Evolutionary conservation across 345 rosid species (phyloP), one percentile per base, ranked within the genome.

Genomic region (Eucalyptus globulus): DNA sequence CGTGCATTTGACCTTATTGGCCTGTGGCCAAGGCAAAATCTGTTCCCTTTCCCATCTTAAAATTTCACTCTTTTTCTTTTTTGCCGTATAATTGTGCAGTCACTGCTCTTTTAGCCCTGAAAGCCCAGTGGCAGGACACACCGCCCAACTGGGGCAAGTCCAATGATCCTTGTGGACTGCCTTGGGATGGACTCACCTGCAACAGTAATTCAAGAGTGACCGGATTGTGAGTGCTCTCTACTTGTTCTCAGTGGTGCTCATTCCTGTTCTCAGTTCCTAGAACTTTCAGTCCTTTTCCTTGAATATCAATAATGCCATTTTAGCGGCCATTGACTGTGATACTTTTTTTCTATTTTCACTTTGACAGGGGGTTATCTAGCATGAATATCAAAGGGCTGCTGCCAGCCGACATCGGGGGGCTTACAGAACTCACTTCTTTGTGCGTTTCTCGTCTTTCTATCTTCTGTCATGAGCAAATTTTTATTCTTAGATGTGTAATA

Each of bases 111-210:
- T 95, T 94, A 87, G 97, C 99, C 51, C 92, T 98, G 92, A 96
- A 93, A 93, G 93, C 95, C 90, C 89, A 93, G 45, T 98, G 99
- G 99, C 87, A 93, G 89, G 96, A 94, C 91, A 92, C 93, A 29
- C 99, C 99, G 1, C 95, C 97, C 45, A 95, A 93, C 89, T 98
- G 99, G 99, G 92, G 86, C 86, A 94, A 89, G 24, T 93, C 97
- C 34, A 92, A 92, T 69, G 99, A 96, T 91, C 99, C 99, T 26
- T 98, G 99, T 91, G 96, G 95, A 89, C 88, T 90, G 89, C 95
- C 94, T 81, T 98, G 99, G 99, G 99, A 97, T 91, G 99, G 99
- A 87, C 92, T 98, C 91, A 91, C 96, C 24, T 98, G 99, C 91
- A 14, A 87, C 91, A 86, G 40, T 90, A 91, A 83, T 87, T 94